A percentile compares a stretch with the other conserved stretches of the same genome.
Conservation (phyloP, 805 yeast species). For the Jamesozyma piceae region DNA sequence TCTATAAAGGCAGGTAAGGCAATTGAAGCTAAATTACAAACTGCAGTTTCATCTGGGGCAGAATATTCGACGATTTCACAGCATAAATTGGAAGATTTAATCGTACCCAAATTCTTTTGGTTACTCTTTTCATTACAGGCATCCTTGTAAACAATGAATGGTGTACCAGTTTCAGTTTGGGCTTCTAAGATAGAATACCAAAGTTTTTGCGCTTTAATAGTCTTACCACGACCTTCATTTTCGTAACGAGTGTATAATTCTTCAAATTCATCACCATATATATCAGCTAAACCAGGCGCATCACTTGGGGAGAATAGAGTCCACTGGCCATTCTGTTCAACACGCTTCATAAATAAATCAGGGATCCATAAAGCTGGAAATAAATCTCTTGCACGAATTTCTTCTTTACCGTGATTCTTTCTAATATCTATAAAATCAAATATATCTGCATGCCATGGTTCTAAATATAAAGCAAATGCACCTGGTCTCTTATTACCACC, state of each 20-base stretch:
- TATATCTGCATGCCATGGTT: conserved; percentile 93
- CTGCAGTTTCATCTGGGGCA: conserved; percentile 82
- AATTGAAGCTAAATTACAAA: conserved; percentile 84
- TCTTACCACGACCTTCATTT: conserved; percentile 45
- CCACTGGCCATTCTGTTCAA: conserved; percentile 74
- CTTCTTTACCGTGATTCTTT: conserved; percentile 93
- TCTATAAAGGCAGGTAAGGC: conserved; percentile 73
- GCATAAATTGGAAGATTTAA: conserved; percentile 86
- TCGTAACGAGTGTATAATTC: conserved; percentile 63
- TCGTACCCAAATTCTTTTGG: conserved; percentile 83
- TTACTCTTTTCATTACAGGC: conserved; percentile 78
- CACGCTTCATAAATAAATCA: conserved; percentile 85
- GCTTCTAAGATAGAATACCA: conserved; percentile 84
- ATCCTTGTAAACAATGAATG: conserved; percentile 87
- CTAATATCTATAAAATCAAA: conserved; percentile 76
- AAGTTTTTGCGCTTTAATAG: conserved; percentile 75
- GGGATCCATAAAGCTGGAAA: conserved; percentile 91
- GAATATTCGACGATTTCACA: conserved; percentile 90
- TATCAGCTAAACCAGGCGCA: conserved; percentile 75
- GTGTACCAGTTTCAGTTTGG: conserved; percentile 93
- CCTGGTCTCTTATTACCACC: conserved; percentile 98
- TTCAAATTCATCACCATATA: conserved; percentile 75
- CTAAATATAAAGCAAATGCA: conserved; percentile 84
- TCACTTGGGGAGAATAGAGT: conserved; percentile 79
- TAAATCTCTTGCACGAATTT: conserved; percentile 80